phyloP scores from a whole-genome alignment of 768 basidiomycete species.

The Mycena alexandri region DNA sequence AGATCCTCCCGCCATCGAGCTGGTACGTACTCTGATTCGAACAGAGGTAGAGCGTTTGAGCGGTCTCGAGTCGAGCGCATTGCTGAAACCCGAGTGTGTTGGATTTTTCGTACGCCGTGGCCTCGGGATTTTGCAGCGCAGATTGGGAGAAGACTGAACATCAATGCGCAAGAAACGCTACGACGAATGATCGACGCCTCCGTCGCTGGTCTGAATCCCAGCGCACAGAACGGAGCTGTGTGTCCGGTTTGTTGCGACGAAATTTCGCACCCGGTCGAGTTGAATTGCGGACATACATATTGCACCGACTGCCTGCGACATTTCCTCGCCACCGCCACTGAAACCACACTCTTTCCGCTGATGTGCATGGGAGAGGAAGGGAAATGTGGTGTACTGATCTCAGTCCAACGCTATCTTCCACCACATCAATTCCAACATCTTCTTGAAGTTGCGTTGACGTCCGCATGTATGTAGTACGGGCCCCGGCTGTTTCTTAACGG shows the following conservation, averaged over 20 bases:
- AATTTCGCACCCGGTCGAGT: constrained; percentile 53
- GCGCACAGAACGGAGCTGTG: not conserved
- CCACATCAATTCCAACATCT: constrained; percentile 64
- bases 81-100: constrained; percentile 1
- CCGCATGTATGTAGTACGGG: too few species aligned
- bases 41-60: constrained; percentile 7
- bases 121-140: constrained; percentile 1
- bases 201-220: not conserved
- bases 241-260: constrained; percentile 71
- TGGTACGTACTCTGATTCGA: constrained; percentile 7
- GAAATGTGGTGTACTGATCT: constrained; percentile 64
- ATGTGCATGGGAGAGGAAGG: constrained; percentile 73
- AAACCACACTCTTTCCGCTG: constrained; percentile 67
- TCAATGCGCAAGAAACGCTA: not conserved
- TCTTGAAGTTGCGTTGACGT: constrained; percentile 70
- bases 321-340: constrained; percentile 54
- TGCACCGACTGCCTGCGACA: constrained; percentile 64
- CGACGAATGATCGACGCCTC: not conserved
- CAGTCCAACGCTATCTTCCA: constrained; percentile 67
- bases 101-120: constrained; percentile 6
- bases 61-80: not conserved
- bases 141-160: constrained; percentile 1
- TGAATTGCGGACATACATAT: constrained; percentile 64
- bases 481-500: too few species aligned
- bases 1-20: constrained; percentile 2